phyloP scores from a whole-genome alignment of 1,139 yeast species.

The Blastobotrys proliferans region DNA sequence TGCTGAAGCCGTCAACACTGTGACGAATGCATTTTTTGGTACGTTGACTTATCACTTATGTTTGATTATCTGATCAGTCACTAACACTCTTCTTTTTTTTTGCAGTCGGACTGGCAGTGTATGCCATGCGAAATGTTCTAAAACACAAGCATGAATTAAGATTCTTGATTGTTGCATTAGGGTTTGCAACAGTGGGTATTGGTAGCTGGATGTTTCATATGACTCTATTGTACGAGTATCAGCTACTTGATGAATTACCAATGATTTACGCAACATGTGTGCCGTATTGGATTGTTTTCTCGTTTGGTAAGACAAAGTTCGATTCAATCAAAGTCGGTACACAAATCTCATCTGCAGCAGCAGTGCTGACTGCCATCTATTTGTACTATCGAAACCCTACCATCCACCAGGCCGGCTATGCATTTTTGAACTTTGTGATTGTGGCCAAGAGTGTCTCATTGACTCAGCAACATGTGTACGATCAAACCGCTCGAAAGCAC shows the following conservation, averaged over 20 bases:
- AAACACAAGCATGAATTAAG: slow-evolving; percentile 61
- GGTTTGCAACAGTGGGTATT: slow-evolving; percentile 82
- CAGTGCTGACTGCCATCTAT: slow-evolving; percentile 56
- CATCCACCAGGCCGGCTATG: slow-evolving; percentile 81
- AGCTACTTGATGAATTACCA: slow-evolving; percentile 89
- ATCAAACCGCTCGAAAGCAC: slow-evolving; percentile 43
- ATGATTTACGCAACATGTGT: slow-evolving; percentile 97
- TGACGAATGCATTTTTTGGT: slow-evolving; percentile 64
- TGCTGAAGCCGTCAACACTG: slow-evolving; percentile 84
- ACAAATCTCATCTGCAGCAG: slow-evolving; percentile 43
- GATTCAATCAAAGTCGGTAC: slow-evolving; percentile 36
- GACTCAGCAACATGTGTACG: slow-evolving; percentile 49
- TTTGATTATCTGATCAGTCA: too few relatives aligned
- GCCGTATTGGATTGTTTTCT: slow-evolving; percentile 86
- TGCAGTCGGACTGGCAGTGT: slow-evolving; percentile 57
- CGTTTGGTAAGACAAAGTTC: slow-evolving; percentile 49
- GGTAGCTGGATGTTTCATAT: slow-evolving; percentile 96
- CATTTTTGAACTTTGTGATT: slow-evolving; percentile 56
- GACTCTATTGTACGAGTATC: slow-evolving; percentile 86
- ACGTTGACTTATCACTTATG: slow-evolving; percentile 17
- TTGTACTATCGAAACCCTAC: slow-evolving; percentile 73
- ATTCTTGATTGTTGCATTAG: slow-evolving; percentile 66
- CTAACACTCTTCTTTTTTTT: too few relatives aligned
- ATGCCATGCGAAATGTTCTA: slow-evolving; percentile 60
- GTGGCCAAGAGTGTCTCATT: slow-evolving; percentile 53